Conservation (phyloP, 176 grass and related monocot genomes). For the Guadua angustifolia region DNA sequence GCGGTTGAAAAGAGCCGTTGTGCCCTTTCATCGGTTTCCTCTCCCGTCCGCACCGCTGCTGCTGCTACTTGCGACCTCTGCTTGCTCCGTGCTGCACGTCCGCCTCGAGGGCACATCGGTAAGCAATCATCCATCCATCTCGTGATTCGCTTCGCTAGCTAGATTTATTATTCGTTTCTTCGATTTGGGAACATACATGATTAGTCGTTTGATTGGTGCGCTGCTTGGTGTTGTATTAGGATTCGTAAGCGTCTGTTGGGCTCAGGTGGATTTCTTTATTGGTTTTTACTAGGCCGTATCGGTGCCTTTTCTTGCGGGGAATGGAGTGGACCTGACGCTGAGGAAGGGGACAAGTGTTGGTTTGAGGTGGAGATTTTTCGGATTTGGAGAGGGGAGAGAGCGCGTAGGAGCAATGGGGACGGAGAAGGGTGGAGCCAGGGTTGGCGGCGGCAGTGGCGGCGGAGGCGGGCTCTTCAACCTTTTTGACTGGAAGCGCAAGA, state of each 20-base stretch:
- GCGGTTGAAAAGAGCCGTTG: conserved; percentile 53
- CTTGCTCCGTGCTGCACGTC: not conserved
- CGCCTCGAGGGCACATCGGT: conserved; percentile 19
- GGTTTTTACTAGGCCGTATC: conserved; percentile 33
- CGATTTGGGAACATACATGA: not conserved
- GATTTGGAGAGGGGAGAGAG: not conserved
- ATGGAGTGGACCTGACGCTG: conserved; percentile 23
- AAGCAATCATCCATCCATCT: not conserved
- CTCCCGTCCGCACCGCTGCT: not conserved
- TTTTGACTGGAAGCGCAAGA: conserved; percentile 85
- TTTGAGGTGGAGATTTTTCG: not conserved
- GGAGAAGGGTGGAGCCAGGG: conserved; percentile 59
- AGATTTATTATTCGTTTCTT: not conserved
- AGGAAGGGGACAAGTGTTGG: not conserved
- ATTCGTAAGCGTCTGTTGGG: not conserved
- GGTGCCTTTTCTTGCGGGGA: not conserved
- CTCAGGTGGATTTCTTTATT: not conserved
- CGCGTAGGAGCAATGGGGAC: conserved; percentile 45
- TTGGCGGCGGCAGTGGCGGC: conserved; percentile 30
- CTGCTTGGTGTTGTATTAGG: not conserved
- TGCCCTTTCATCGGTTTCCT: conserved; percentile 33
- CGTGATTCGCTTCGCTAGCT: not conserved
- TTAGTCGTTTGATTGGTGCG: not conserved
- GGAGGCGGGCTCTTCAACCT: conserved; percentile 70
- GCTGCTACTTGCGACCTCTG: not conserved